phyloP scores from a whole-genome alignment of 345 rosid genomes.

The Abelmoschus esculentus region DNA sequence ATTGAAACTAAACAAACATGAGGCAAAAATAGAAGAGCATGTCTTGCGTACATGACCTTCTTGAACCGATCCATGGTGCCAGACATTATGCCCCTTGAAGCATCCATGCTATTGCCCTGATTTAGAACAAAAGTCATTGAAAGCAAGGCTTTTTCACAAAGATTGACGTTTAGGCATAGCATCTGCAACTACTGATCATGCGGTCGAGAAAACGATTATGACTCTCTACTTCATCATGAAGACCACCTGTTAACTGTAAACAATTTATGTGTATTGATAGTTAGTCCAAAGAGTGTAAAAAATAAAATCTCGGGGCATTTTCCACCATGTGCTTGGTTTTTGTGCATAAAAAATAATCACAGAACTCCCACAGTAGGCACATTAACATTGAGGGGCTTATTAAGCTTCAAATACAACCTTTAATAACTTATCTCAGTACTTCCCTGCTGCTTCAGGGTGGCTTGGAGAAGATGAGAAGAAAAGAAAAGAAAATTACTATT shows the following conservation, averaged over 20 bases:
- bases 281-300: neutral
- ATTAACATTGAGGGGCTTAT: neutral
- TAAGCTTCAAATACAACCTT: neutral
- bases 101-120: constrained; percentile 84
- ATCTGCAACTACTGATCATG: constrained; percentile 35
- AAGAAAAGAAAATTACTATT: neutral
- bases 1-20: constrained; percentile 1
- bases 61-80: constrained; percentile 86
- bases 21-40: neutral
- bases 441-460: neutral
- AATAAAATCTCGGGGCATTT: neutral
- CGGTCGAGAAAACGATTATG: constrained; percentile 76
- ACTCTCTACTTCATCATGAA: constrained; percentile 82
- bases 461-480: neutral
- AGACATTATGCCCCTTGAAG: constrained; percentile 74
- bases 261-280: neutral
- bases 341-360: too few relatives aligned
- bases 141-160: constrained; percentile 1
- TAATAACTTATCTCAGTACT: neutral
- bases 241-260: constrained; percentile 70
- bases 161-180: neutral
- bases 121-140: constrained; percentile 17
- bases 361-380: neutral
- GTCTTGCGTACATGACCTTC: constrained; percentile 37
- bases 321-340: neutral